Evolutionary conservation across 768 basidiomycete genomes (phyloP), one percentile per base, ranked within the genome.

Genomic region (Cytidiella melzeri): DNA sequence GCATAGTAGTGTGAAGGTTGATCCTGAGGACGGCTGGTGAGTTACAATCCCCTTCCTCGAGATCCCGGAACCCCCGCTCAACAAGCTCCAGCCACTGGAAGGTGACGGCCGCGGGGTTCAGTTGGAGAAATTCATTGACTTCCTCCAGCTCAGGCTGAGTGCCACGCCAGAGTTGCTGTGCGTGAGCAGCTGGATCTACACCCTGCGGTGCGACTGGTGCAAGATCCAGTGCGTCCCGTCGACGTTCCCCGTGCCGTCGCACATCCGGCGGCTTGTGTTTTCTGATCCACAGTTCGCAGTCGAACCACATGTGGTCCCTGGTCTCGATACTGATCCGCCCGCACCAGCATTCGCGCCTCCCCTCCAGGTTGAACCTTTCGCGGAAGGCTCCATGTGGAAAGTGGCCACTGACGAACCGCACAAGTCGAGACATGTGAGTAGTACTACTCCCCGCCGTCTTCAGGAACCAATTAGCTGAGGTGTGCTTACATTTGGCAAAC

Each of bases 321-420:
- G 30, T 7, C 30, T 34, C 30, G 15, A 34, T 34, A 34, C 9
- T 7, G 30, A 15, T 15, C 7, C 23, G 18, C 2, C 50, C 44
- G 26, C 44, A 52, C 45, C 40, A 46, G 40, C 45, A 52, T n/a
- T 28, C 18, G 3, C 20, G 39, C n/a, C 34, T 38, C 7, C 45
- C 51, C 2, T 41, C 39, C 26, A 52, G 38, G 7, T 41, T 20
- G 39, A 47, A 47, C 5, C 40, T 3, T 24, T 46, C 45, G 9
- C 51, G 26, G 40, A 47, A 52, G 19, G 5, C 40, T 13, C 51
- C 51, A 46, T 52, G 45, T 4, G 45, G 51, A 39, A 52, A 52
- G 41, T 52, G 51, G 5, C 51, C 51, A 27, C 39, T 41, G 3
- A 36, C 20, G 20, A 52, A 52, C 5, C 40, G 51, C 2, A 38